Conservation (phyloP, 345 rosid genomes). For the Acer saccharum region DNA sequence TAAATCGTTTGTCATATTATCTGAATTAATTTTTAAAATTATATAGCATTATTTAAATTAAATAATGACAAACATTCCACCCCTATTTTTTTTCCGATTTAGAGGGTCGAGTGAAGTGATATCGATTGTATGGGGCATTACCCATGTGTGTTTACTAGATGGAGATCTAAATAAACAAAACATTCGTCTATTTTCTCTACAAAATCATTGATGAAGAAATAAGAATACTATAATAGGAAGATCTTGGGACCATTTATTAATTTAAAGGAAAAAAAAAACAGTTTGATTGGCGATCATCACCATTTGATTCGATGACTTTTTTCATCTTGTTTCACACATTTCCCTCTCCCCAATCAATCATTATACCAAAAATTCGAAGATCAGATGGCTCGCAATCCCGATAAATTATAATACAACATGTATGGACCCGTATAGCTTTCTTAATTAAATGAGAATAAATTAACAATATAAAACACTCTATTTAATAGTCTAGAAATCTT, state of each 20-base stretch:
- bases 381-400: constrained; percentile 1
- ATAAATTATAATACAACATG: neutral
- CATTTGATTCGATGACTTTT: neutral
- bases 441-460: neutral
- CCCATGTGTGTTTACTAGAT: neutral
- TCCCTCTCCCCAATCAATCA: neutral
- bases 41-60: too few species aligned
- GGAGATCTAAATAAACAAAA: constrained; percentile 6
- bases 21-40: too few species aligned
- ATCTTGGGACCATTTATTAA: constrained; percentile 3
- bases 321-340: neutral
- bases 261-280: neutral
- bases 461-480: neutral
- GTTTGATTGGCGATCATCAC: neutral
- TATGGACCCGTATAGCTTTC: neutral
- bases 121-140: neutral
- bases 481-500: too few species aligned
- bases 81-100: neutral
- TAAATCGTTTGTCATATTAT: too few species aligned
- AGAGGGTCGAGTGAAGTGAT: neutral
- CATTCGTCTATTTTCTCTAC: neutral
- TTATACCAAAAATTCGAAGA: neutral
- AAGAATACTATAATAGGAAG: neutral
- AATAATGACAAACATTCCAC: too few species aligned
- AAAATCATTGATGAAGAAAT: constrained; percentile 7